Percentiles rank a stretch among this genome's conserved stretches.
These are phyloP conservation scores for Verticillium klebahnii DNA, from an alignment of 2,329 filamentous ascomycete species.

Conservation along the genomic window DNA sequence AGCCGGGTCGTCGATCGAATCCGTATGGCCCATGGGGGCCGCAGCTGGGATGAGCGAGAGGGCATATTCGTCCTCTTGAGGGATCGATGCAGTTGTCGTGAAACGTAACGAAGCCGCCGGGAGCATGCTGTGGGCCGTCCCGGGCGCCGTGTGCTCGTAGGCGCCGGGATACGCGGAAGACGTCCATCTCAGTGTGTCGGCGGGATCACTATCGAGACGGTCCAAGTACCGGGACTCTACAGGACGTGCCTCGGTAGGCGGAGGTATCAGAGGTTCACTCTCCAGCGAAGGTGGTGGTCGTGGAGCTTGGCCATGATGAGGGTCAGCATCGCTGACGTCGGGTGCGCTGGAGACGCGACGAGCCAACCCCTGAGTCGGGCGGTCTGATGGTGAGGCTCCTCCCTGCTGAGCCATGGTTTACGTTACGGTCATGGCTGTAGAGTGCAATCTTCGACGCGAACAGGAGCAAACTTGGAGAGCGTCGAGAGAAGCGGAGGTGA, in stretches of 20 bases:
- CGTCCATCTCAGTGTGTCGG: neutral
- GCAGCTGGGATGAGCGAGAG: constrained; percentile 37
- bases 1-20: constrained; percentile 15
- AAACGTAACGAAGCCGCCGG: neutral
- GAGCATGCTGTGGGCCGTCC: neutral
- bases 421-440: neutral
- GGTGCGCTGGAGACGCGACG: neutral
- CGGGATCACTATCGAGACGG: neutral
- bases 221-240: too few relatives aligned
- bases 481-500: neutral
- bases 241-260: neutral
- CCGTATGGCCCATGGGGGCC: constrained; percentile 31
- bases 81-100: neutral
- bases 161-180: neutral
- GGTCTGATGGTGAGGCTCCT: neutral
- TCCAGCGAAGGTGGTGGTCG: neutral
- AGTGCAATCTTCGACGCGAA: neutral
- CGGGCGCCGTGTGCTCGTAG: neutral
- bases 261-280: neutral
- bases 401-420: neutral
- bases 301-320: neutral
- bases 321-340: neutral
- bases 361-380: neutral
- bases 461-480: neutral
- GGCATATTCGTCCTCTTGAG: constrained; percentile 34